Base-by-base conservation (phyloP, 2,329 filamentous ascomycete species). In the Bipolaris zeicola region DNA sequence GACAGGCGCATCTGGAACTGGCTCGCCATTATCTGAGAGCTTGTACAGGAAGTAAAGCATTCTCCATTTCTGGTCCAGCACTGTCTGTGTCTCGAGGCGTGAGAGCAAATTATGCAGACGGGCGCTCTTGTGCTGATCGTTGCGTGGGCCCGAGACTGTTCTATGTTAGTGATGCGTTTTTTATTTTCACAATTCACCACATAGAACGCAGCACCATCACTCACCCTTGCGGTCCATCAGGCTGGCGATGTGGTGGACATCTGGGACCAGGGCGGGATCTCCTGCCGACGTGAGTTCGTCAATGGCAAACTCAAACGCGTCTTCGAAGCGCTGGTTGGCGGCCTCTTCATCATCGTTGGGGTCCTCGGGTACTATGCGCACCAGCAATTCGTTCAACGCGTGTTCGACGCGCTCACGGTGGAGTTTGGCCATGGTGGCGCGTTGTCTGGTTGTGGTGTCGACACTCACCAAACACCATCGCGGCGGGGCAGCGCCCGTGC, bases 61-160 rank as follows among this genome's bases (percentile, higher is more conserved):
- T 3, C 90, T 92, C 92, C 93, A 98, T 83, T 99, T 99, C 76
- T 96, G 90, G 69, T 91, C 90, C 42, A 99, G 83, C 5, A 98
- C 93, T 0, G 93, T 93, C 63, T 97, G 87, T n/a, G 91, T 90
- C 24, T 97, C 82, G 16, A 99, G 84, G 54, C 92, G 86, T 33
- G 91, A 92, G 77, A 97, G 96, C 26, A 99, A 84, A 71, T 96
- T 96, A 22, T 92, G 89, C 77, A 97, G 96, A 60, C 89, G 86
- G 18, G 93, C 92, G 59, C 69, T 76, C 93, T 85, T 67, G 86
- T 87, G 20, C 82, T 90, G 62, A 85, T 89, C 43, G 85, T 65
- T 85, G 70, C 92, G 91, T 65, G 88, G 89, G 67, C 90, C 87
- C 55, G 96, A 86, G 62, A 99, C 79, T 81, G 52, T 6, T 5